Base-by-base conservation (phyloP, 2,329 filamentous ascomycete species). In the Monilinia polystroma region DNA sequence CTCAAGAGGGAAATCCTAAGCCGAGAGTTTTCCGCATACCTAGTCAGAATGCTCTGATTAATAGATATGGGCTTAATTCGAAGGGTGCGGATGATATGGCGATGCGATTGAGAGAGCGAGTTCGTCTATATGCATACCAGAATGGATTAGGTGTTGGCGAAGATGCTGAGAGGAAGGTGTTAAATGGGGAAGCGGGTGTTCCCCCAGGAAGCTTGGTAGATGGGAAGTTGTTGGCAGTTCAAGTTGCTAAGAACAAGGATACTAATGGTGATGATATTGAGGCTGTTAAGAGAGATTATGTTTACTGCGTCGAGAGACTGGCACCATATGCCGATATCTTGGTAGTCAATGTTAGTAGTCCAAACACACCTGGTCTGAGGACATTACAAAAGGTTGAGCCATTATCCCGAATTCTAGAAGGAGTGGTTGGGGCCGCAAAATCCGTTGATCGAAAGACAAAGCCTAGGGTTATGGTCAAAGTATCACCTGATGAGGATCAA, bases 271-370 rank as follows among this genome's bases (percentile, higher is more conserved):
- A 84, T 58, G 92, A 98, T 75, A 89, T 97, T 68, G 85, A 90
- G 53, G 93, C 93, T 43, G 90, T 98, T 20, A 87, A 84, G 62
- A 86, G 90, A 73, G 87, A 89, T 76, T 97, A 98, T 76, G 90
- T 95, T n/a, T 91, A 90, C 78, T 97, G 94, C 74, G 93, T 97
- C 4, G 83, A 90, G 65, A 84, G 88, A 56, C 81, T 99, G 49
- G 95, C 90, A 4, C 89, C 85, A 62, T 99, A 97, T 76, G 93
- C 95, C 14, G 95, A 99, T 75, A 90, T 99, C 47, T 81, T 99
- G n/a, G 94, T 98, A 10, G 95, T 99, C 75, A 99, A 99, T 74
- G 95, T 99, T 60, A 97, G 93, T 75, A 96, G 91, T 73, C 95
- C 95, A 32, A 99, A 99, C 80, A 98, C 94, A 0, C 94, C 94